Base-by-base conservation (phyloP, 257 asterid species). In the Eucommia ulmoides region DNA sequence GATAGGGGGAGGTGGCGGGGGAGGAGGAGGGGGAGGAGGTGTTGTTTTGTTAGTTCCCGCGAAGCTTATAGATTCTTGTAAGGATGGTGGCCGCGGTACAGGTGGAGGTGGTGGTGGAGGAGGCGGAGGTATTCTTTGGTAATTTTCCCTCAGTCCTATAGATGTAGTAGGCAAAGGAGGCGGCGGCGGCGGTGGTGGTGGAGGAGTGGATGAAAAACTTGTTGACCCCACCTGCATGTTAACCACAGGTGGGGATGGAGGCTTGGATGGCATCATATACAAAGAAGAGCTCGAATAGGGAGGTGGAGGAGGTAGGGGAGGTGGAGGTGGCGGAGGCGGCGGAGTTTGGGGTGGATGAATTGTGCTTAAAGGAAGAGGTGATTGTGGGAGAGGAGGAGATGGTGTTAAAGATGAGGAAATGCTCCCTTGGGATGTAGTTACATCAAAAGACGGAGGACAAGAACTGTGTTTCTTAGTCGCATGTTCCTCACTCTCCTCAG, bases 401-500 rank as follows among this genome's bases (percentile, higher is more conserved):
- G 63, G 63, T 60, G 59, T 52, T 46, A 79, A 53, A 41, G 61
- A 50, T 22, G 51, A 59, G 54, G 64, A 50, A 10, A 72, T n/a
- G n/a, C n/a, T n/a, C n/a, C n/a, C n/a, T n/a, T n/a, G n/a, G n/a
- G n/a, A n/a, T n/a, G n/a, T n/a, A n/a, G n/a, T n/a, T n/a, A 56
- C 52, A 52, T 66, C 82, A 45, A 68, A 53, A 19, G 74, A 55
- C 22, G 88, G 61, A 22, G 78, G 72, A 59, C 63, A 62, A 65
- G 86, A 68, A 51, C 53, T 57, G 46, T 29, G 38, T 29, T 29
- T 29, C 12, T 12, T 5, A 29, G 38, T 29, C 8, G 38, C 38
- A 29, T 29, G 12, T 5, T 29, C 8, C 12, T 29, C 38, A 29
- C 38, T 29, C 38, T 7, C 12, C 12, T 5, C 38, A 29, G 38